Evolutionary conservation across 2,329 filamentous ascomycete genomes (phyloP), one percentile per base, ranked within the genome.

Genomic region (Paraphaeosphaeria minitans): DNA sequence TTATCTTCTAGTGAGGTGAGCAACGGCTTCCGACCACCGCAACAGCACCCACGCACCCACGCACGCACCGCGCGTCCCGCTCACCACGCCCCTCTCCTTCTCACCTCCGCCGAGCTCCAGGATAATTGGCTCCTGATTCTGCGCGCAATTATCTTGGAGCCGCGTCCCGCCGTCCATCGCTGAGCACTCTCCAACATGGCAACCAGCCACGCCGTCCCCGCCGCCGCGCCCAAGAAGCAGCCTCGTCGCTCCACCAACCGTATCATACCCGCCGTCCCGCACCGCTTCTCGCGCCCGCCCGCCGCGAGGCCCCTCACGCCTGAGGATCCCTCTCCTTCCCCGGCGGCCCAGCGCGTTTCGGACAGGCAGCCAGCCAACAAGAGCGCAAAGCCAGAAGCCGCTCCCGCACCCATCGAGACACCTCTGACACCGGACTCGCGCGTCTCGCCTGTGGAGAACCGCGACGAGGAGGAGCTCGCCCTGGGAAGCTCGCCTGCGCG

Each of bases 81-180:
- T 58, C 63, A 59, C 56, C 48, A 52, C 59, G 63, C 54, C 21
- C 33, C 57, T 48, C 55, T 45, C 57, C 61, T 50, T 60, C 60
- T 59, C 57, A 49, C 53, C 55, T 42, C 45, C 29, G 53, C 51
- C 53, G 75, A 75, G 74, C 76, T 78, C 76, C 75, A 77, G 74
- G 76, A 73, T 76, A 77, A 77, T 78, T 77, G 75, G 66, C 70
- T 64, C 59, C 53, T 49, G 43, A 54, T 57, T 29, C 59, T 54
- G 59, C 61, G 51, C 68, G 66, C 73, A 76, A 75, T 77, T 78
- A 76, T 75, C 75, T 75, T 78, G 76, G 76, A 78, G 75, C 71
- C 73, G 75, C 75, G 59, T 49, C 42, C 45, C 54, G 51, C 49
- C 5, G 39, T 43, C 47, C 56, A 31, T 35, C 59, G 45, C 22